Evolutionary conservation across 2,329 filamentous ascomycete genomes (phyloP).

Genomic region (Graphiopsis chlorocephala): DNA sequence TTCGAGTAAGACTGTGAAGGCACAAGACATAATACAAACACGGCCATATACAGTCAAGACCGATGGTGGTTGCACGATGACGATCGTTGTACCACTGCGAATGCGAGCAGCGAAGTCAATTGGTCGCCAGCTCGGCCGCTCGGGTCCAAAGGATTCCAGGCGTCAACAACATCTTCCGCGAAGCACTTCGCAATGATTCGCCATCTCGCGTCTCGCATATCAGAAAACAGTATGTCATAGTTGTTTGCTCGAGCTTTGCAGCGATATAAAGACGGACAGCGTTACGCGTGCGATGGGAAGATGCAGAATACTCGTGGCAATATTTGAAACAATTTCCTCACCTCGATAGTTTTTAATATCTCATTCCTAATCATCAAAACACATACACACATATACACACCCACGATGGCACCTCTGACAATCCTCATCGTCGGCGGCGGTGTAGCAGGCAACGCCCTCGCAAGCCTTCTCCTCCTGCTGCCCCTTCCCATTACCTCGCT

Average conservation of each 20-base stretch:
- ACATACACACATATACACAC: not conserved
- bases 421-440: constrained; percentile 32
- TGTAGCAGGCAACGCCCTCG: constrained; percentile 29
- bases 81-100: not conserved
- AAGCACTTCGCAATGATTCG: not conserved
- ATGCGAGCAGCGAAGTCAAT: not conserved
- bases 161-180: not conserved
- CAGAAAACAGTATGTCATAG: not conserved
- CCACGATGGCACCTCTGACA: constrained; percentile 13
- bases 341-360: not conserved
- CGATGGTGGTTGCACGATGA: not conserved
- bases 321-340: not conserved
- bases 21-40: too few species aligned
- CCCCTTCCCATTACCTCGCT: constrained; percentile 16
- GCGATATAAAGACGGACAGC: not conserved
- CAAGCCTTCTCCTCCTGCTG: constrained; percentile 23
- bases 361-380: not conserved
- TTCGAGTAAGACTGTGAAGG: not conserved
- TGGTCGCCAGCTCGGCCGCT: not conserved
- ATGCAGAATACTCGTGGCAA: not conserved
- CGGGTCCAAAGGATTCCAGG: not conserved
- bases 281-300: not conserved
- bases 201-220: not conserved
- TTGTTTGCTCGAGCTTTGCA: too few species aligned
- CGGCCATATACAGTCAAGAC: too few species aligned